Evolutionary conservation across 2,329 filamentous ascomycete species (phyloP).

Genomic region (Colletotrichum viniferum): DNA sequence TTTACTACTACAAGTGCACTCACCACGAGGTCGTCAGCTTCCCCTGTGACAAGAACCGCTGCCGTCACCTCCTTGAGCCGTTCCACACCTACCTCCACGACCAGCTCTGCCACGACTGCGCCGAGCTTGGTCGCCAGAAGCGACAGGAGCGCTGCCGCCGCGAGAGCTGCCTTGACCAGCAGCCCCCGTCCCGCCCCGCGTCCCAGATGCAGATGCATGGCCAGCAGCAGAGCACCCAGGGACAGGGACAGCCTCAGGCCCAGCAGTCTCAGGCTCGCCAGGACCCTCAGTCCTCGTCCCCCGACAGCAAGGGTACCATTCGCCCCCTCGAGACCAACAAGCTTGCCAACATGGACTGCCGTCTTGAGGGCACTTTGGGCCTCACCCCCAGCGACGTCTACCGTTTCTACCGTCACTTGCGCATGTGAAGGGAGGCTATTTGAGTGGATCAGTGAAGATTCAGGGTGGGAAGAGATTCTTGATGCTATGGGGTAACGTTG

Average conservation of each 20-base stretch:
- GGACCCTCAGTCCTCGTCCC: not conserved
- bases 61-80: not conserved
- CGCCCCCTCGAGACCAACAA: slow-evolving; percentile 19
- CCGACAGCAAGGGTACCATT: not conserved
- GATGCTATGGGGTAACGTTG: not conserved
- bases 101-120: slow-evolving; percentile 22
- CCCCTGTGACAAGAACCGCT: not conserved
- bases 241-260: not conserved
- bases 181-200: not conserved
- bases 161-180: not conserved
- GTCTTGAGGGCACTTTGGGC: slow-evolving; percentile 9
- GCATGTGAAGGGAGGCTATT: not conserved
- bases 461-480: not conserved
- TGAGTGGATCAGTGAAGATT: not conserved
- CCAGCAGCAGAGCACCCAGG: not conserved
- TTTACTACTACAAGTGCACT: slow-evolving; percentile 22
- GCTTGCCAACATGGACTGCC: slow-evolving; percentile 22
- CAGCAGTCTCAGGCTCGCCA: not conserved
- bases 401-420: not conserved
- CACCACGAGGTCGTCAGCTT: slow-evolving; percentile 17
- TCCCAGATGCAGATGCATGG: not conserved
- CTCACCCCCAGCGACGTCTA: not conserved
- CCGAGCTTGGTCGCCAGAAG: not conserved
- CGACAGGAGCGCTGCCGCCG: not conserved
- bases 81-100: slow-evolving; percentile 7